Conservation (phyloP, 257 asterid genomes). For the Ocimum tenuiflorum region DNA sequence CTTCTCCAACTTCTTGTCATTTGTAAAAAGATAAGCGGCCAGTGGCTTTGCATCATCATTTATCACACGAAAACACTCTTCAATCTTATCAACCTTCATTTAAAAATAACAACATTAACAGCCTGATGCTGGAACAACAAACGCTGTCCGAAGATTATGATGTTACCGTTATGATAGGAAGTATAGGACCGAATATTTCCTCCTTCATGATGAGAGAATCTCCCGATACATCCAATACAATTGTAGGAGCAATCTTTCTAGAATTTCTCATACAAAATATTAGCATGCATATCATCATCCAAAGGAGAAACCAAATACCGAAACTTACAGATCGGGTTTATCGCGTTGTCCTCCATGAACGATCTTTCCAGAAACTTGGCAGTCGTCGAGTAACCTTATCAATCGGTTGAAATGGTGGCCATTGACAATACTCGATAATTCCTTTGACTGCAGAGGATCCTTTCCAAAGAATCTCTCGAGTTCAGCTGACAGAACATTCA, state of each 20-base stretch:
- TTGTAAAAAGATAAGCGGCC: constrained; percentile 83
- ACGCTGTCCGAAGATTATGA: background rate
- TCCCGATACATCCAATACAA: constrained; percentile 57
- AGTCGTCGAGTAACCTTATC: constrained; percentile 48
- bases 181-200: constrained; percentile 93
- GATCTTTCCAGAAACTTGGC: constrained; percentile 45
- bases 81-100: constrained; percentile 55
- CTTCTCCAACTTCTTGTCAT: constrained; percentile 54
- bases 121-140: too few relatives aligned
- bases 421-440: constrained; percentile 66
- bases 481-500: constrained; percentile 42
- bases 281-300: too few relatives aligned
- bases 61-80: constrained; percentile 47
- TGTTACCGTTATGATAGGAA: constrained; percentile 73
- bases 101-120: background rate
- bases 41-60: constrained; percentile 71
- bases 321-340: constrained; percentile 54
- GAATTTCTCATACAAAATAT: too few relatives aligned
- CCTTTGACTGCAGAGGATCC: constrained; percentile 60
- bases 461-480: constrained; percentile 68
- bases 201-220: constrained; percentile 73
- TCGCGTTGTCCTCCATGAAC: constrained; percentile 78
- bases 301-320: too few relatives aligned
- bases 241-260: constrained; percentile 79
- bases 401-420: constrained; percentile 63